Evolutionary conservation across 306 rosid species (phyloP).

Genomic region (Elaeagnus macrophylla): DNA sequence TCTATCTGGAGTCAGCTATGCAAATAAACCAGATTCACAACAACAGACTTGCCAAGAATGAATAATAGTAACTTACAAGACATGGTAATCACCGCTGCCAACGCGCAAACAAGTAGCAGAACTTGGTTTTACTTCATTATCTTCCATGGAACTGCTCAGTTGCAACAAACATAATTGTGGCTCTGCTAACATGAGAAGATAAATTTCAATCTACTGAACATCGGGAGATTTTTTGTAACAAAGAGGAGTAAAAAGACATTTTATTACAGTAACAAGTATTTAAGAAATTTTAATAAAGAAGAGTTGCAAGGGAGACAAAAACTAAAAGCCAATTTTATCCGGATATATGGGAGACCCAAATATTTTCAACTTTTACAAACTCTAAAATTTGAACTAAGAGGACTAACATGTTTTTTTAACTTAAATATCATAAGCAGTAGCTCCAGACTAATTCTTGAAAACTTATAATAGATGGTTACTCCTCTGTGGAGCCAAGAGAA

Average conservation of each 20-base stretch:
- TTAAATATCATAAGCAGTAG: too few species aligned
- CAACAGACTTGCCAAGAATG: conserved; percentile 8
- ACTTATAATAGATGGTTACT: not conserved
- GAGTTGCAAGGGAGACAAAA: too few species aligned
- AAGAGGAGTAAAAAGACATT: not conserved
- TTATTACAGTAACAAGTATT: not conserved
- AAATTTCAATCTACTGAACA: not conserved
- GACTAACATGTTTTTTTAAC: too few species aligned
- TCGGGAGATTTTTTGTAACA: not conserved
- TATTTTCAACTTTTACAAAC: too few species aligned
- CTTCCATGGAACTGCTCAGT: conserved; percentile 75
- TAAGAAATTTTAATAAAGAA: too few species aligned
- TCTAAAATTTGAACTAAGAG: too few species aligned
- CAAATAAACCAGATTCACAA: not conserved
- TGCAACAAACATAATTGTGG: conserved; percentile 62
- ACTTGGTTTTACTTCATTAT: conserved; percentile 40
- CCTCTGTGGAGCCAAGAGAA: conserved; percentile 5
- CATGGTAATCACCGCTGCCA: conserved; percentile 76
- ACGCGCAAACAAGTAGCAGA: conserved; percentile 60
- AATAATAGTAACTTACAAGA: conserved; percentile 54
- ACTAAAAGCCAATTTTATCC: too few species aligned
- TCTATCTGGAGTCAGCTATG: too few species aligned
- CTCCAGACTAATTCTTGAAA: not conserved
- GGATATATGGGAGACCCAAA: too few species aligned
- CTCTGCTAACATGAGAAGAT: conserved; percentile 47